Evolutionary conservation across 2,329 filamentous ascomycete species (phyloP), one percentile per base, ranked within the genome.

Genomic region (Emmonsiellopsis sp.): DNA sequence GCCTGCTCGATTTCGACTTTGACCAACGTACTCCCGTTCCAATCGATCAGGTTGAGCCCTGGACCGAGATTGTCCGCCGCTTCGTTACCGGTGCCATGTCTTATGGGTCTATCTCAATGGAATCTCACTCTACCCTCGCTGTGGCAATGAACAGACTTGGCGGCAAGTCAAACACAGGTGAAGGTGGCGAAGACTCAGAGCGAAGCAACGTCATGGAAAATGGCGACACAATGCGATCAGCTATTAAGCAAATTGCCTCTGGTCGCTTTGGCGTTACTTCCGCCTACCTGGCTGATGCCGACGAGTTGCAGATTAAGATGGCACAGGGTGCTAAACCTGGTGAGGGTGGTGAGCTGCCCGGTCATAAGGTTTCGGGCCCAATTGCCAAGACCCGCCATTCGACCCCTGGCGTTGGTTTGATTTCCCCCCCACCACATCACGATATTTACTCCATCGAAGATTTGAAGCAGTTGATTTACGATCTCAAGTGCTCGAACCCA

Each of bases 291-390:
- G 89, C 91, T 49, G 92, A 97, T 70, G 88, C 92, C 14, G 92
- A 97, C 65, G 91, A 97, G 74, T 78, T 97, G 45, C 92, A 97
- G 72, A 97, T 97, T 75, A 97, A 97, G 82, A 97, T 97, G 92
- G 92, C 92, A 8, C 92, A 97, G 74, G 92, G 92, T 69, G 92
- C 92, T 58, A 97, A 97, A 81, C 92, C 92, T 53, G 92, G 92
- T 72, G 92, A 97, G 73, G 92, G 92, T 77, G 92, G 92, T 80
- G 92, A 97, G 73, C 82, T 97, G 66, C 92, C 92, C 49, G 92
- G 92, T 42, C 90, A 96, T 79, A 97, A 97, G 76, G 92, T 97
- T 32, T 93, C 91, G 56, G 88, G 88, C 65, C 88, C 89, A 6
- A 97, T 97, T 71, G 92, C 89, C 54, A 87, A 88, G 63, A 97